Evolutionary conservation across 2,329 filamentous ascomycete genomes (phyloP).

Genomic region (Monilinia polystroma): DNA sequence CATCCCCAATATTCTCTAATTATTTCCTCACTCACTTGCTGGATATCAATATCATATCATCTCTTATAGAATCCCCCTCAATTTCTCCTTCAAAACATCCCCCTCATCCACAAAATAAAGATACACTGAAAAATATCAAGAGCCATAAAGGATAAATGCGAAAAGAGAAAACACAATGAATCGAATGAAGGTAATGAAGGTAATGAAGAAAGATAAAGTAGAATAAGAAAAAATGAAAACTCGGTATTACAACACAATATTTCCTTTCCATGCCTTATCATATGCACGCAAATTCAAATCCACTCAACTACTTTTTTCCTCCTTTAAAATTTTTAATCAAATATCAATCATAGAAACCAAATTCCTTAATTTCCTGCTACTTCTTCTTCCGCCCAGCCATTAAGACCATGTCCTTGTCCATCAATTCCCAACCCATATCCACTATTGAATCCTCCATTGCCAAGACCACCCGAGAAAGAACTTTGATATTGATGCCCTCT

Average conservation of each 20-base stretch:
- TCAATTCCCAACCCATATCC: conserved; percentile 63
- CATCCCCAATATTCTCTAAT: background rate
- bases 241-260: conserved; percentile 22
- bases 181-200: conserved; percentile 20
- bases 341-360: background rate
- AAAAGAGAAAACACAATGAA: conserved; percentile 19
- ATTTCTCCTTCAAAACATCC: background rate
- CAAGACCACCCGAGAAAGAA: conserved; percentile 47
- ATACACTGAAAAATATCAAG: conserved; percentile 1
- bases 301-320: conserved; percentile 9
- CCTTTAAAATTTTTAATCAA: conserved; percentile 9
- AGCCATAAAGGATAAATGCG: background rate
- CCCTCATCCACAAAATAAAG: background rate
- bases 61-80: background rate
- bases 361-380: conserved; percentile 34
- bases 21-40: background rate
- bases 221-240: conserved; percentile 11
- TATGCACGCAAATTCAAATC: conserved; percentile 15
- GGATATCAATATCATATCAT: conserved; percentile 3
- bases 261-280: conserved; percentile 13
- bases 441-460: conserved; percentile 31
- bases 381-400: conserved; percentile 65
- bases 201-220: background rate
- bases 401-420: conserved; percentile 55
- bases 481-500: conserved; percentile 66